Base-by-base conservation (phyloP, 1,284 basidiomycete species). In the Xerocomus cyaneibrunnescens region DNA sequence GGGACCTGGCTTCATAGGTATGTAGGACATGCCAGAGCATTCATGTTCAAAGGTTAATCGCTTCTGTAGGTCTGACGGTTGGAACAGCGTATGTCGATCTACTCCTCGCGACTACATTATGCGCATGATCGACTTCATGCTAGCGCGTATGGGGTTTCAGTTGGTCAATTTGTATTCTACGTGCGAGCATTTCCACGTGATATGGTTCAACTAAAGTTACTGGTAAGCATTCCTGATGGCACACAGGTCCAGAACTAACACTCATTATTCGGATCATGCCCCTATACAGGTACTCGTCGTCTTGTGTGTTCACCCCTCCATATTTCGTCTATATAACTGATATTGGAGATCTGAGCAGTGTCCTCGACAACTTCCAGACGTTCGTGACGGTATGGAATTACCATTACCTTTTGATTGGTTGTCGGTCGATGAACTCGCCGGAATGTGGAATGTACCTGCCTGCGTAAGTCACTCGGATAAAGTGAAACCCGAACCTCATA, bases 141-240 rank as follows among this genome's bases (percentile, higher is more conserved):
- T 28, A 62, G 60, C 12, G 39, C 62, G 36, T 64, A 60, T 12
- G 61, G 62, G 9, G 43, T 55, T 13, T 45, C 31, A 22, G 2
- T 49, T 13, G 36, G 48, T 32, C 62, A 64, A 52, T 52, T 54
- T 43, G n/a, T 47, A 35, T 57, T 55, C 38, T 66, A 66, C 40
- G 3, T 52, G 16, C 14, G 13, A 30, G 42, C 49, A 7, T 64
- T 64, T 54, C 64, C 60, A 9, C 17, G 7, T 8, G 61, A 65
- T 23, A n/a, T 21, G 30, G 4, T 30, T 16, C n/a, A 16, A 3
- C 9, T 64, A 4, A 58, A 45, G 35, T 5, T 13, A 3, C 22
- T 47, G 45, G 59, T 57, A 12, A 51, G 62, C 19, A 21, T 25
- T 32, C 19, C 1, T 2, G 7, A 10, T 12, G 2, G n/a, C 17